A percentile compares a stretch with the other conserved stretches of the same genome.
These are phyloP conservation scores for Neurospora sp. DNA, from an alignment of 495 filamentous ascomycete species.

Conservation along the genomic window DNA sequence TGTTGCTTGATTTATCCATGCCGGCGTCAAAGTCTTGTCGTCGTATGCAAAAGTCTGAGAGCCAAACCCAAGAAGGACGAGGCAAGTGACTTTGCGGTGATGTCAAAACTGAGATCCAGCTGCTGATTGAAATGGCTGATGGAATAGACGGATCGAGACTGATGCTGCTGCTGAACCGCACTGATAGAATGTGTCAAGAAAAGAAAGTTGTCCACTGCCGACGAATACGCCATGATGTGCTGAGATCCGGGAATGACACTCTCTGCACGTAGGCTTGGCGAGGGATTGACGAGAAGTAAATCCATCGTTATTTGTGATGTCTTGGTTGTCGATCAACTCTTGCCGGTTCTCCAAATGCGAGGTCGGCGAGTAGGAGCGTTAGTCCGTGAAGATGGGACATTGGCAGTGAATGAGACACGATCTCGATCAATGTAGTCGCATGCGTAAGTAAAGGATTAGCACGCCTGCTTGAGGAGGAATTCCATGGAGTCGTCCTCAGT, in stretches of 20 bases:
- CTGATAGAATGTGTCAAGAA: neutral
- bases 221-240: too few relatives aligned
- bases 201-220: neutral
- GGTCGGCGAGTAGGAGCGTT: too few relatives aligned
- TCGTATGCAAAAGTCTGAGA: neutral
- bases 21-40: neutral
- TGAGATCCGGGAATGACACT: too few relatives aligned
- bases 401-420: too few relatives aligned
- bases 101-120: neutral
- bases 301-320: too few relatives aligned
- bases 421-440: too few relatives aligned
- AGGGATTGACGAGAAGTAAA: too few relatives aligned
- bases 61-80: neutral
- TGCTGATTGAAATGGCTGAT: neutral
- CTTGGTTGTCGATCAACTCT: too few relatives aligned
- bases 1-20: neutral
- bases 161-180: neutral
- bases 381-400: too few relatives aligned
- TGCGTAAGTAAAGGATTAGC: neutral
- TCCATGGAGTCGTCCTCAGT: neutral
- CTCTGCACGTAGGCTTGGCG: too few relatives aligned
- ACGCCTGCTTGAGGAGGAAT: neutral
- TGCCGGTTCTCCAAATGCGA: too few relatives aligned
- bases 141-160: neutral
- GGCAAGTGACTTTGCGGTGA: neutral